These are phyloP conservation scores for Lathyrus sativus DNA, from an alignment of 306 rosid genomes.

Conservation along the genomic window DNA sequence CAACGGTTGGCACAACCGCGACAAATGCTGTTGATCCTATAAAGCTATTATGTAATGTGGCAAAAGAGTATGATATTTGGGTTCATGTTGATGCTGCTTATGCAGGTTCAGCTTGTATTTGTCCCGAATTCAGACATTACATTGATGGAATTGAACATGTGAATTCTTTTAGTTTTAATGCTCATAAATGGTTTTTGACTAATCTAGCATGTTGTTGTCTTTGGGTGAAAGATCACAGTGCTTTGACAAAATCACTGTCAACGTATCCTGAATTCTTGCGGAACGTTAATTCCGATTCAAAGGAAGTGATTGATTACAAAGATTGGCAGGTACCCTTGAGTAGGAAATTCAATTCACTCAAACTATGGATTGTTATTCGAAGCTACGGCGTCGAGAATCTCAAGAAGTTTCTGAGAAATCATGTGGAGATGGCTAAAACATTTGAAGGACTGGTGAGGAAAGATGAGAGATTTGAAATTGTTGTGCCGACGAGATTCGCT, in stretches of 20 bases:
- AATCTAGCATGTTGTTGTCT: conserved; percentile 61
- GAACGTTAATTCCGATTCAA: conserved; percentile 53
- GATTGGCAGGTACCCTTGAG: conserved; percentile 48
- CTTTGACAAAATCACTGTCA: conserved; percentile 34
- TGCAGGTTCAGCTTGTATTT: conserved; percentile 61
- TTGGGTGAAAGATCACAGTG: conserved; percentile 55
- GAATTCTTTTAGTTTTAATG: conserved; percentile 59
- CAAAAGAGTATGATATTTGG: conserved; percentile 50
- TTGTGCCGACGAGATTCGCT: conserved; percentile 44
- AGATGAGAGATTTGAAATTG: conserved; percentile 56
- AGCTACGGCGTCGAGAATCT: conserved; percentile 61
- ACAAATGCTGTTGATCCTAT: conserved; percentile 56
- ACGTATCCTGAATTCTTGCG: conserved; percentile 51
- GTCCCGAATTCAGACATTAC: conserved; percentile 62
- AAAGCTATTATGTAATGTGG: conserved; percentile 46
- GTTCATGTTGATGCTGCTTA: conserved; percentile 75
- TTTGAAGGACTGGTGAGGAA: conserved; percentile 50
- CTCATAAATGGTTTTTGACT: conserved; percentile 66
- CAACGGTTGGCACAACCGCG: conserved; percentile 61
- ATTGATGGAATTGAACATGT: conserved; percentile 54
- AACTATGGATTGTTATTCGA: conserved; percentile 56
- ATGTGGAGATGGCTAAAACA: conserved; percentile 52
- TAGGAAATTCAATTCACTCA: conserved; percentile 53
- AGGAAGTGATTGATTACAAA: conserved; percentile 53
- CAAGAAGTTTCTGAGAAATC: conserved; percentile 49